phyloP scores from a whole-genome alignment of 805 yeast species.

The Candida alai region DNA sequence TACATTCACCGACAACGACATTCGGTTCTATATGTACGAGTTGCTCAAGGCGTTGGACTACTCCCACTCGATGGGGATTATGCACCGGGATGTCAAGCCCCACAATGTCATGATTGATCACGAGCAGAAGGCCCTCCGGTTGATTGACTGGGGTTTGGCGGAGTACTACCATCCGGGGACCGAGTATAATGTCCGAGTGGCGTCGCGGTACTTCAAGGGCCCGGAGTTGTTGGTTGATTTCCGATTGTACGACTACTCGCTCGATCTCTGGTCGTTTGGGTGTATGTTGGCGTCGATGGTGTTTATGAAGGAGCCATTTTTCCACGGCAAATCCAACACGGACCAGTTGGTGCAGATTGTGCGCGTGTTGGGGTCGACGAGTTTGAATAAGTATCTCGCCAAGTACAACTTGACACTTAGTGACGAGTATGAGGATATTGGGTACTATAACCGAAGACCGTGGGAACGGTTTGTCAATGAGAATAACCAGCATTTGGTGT shows the following conservation, averaged over 20 bases:
- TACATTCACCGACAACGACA: slow-evolving; percentile 67
- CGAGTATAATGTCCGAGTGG: slow-evolving; percentile 90
- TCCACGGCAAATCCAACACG: slow-evolving; percentile 85
- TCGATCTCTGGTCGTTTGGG: slow-evolving; percentile 93
- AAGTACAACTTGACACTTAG: slow-evolving; percentile 72
- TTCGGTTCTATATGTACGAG: slow-evolving; percentile 80
- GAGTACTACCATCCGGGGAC: slow-evolving; percentile 88
- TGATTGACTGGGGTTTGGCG: slow-evolving; percentile 95
- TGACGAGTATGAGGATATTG: slow-evolving; percentile 71
- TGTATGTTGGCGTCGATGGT: slow-evolving; percentile 89
- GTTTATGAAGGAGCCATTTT: slow-evolving; percentile 87
- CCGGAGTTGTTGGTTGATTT: slow-evolving; percentile 87
- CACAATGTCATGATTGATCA: slow-evolving; percentile 96
- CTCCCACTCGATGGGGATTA: slow-evolving; percentile 87
- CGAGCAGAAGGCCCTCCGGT: slow-evolving; percentile 57
- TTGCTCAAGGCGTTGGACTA: slow-evolving; percentile 79
- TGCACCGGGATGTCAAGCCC: slow-evolving; percentile 82
- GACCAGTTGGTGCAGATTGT: slow-evolving; percentile 91
- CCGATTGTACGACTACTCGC: slow-evolving; percentile 84
- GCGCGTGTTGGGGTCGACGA: slow-evolving; percentile 82
- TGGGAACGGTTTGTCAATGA: slow-evolving; percentile 77
- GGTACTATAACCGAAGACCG: slow-evolving; percentile 71
- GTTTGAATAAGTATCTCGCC: slow-evolving; percentile 59
- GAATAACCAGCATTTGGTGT: slow-evolving; percentile 63
- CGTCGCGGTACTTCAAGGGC: slow-evolving; percentile 89